phyloP scores from a whole-genome alignment of 257 asterid genomes.

The Nicotiana sylvestris region DNA sequence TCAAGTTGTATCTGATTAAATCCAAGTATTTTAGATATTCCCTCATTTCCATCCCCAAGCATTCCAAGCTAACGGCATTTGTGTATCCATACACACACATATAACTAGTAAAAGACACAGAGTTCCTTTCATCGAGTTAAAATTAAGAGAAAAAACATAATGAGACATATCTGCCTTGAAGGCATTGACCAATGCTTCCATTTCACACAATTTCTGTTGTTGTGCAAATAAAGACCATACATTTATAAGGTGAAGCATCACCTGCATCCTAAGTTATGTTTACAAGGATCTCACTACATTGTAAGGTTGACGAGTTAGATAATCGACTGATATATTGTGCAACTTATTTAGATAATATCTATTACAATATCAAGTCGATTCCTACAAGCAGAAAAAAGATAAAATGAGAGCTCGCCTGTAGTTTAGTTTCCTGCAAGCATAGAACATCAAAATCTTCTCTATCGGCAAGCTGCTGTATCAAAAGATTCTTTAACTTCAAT shows the following conservation, averaged over 20 bases:
- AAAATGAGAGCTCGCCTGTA: slow-evolving; percentile 52
- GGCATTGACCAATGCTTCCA: neutral
- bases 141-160: neutral
- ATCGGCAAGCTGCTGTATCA: slow-evolving; percentile 67
- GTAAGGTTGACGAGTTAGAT: neutral
- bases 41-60: too few species aligned
- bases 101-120: neutral
- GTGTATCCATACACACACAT: too few species aligned
- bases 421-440: slow-evolving; percentile 95
- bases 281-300: neutral
- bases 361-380: neutral
- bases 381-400: slow-evolving; percentile 8
- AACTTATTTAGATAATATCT: neutral
- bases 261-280: neutral
- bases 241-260: neutral
- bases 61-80: too few species aligned
- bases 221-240: neutral
- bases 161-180: neutral
- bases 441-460: slow-evolving; percentile 80
- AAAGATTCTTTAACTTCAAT: slow-evolving; percentile 58
- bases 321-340: neutral
- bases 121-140: neutral
- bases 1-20: too few species aligned
- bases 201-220: neutral
- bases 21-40: too few species aligned